Percentiles rank a stretch among this genome's conserved stretches.
These are phyloP conservation scores for Striga hermonthica DNA, from an alignment of 305 asterid genomes.

Conservation along the genomic window DNA sequence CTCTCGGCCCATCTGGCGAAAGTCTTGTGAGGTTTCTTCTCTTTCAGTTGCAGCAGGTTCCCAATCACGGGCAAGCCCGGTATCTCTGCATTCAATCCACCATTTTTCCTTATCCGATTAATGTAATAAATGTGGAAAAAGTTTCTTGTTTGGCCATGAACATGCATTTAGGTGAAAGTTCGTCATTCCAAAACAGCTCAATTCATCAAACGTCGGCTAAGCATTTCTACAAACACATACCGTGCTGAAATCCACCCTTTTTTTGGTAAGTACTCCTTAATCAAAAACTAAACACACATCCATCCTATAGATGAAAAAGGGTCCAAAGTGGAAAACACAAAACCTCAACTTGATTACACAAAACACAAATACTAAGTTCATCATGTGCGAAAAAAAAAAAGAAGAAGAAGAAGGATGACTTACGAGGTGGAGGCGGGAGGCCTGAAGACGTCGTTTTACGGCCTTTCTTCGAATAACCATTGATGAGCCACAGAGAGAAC, in stretches of 20 bases:
- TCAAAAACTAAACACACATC: no score
- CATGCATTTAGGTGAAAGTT: neutral
- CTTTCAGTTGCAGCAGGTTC: constrained; percentile 63
- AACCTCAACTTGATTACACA: no score
- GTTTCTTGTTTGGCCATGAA: neutral
- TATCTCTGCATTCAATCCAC: constrained; percentile 46
- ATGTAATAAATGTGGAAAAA: neutral
- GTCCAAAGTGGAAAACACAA: no score
- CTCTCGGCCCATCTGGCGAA: constrained; percentile 60
- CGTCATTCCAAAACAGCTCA: neutral
- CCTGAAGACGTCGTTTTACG: constrained; percentile 37
- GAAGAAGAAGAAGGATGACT: neutral
- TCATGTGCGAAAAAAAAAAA: neutral
- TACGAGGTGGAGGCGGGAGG: constrained; percentile 54
- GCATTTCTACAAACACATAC: constrained; percentile 21
- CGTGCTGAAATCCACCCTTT: neutral
- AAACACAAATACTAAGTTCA: no score
- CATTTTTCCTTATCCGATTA: constrained; percentile 2
- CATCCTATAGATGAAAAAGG: no score
- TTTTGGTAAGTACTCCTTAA: no score
- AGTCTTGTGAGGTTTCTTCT: constrained; percentile 69
- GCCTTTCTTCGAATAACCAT: constrained; percentile 30
- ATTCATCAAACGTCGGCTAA: neutral
- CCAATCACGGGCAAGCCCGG: constrained; percentile 68
- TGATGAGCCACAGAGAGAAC: constrained; percentile 43